Evolutionary conservation across 148 eudicot species (phyloP), one percentile per base, ranked within the genome.

Genomic region (Rhododendron griersonianum): DNA sequence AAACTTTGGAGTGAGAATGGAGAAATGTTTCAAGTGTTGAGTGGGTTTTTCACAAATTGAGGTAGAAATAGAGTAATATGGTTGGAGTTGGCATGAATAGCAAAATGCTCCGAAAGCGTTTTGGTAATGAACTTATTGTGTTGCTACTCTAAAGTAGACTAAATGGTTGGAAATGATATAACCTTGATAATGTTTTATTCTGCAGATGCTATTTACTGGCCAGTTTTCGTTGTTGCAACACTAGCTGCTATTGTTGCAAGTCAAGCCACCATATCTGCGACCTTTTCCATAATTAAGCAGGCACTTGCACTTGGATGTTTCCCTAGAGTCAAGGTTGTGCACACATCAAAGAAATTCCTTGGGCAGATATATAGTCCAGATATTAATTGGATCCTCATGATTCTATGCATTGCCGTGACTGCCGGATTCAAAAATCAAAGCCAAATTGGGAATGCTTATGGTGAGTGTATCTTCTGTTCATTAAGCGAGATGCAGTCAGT

Each of bases 241-340:
- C 76, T 97, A 81, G 95, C 99, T 77, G 98, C 99, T 48, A 90
- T 94, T 81, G 96, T 97, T 65, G 99, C 98, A 61, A 97, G 99
- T 89, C 99, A 97, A 87, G 99, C 99, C 65, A 95, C 98, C 45
- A 95, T 97, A 90, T 92, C 98, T 47, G 99, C 98, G 28, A 94
- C 98, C n/a, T 97, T 97, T 87, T 97, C 99, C 71, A 95, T 97
- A 81, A 95, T 95, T 90, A 97, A 95, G 89, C 99, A 97, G 87
- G 98, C 98, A 63, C 89, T 89, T 87, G 98, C 98, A n/a, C 94
- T 92, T 59, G 99, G 99, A 75, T 97, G 99, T 90, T 97, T 97
- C 83, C 99, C 99, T 6, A 93, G 99, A 91, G 98, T 97, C 84
- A 97, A 94, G 91, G 95, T 97, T 75, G 95, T 95, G 57, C 99